phyloP scores from a whole-genome alignment of 75 land plant genomes.

The Cryptomeria japonica region DNA sequence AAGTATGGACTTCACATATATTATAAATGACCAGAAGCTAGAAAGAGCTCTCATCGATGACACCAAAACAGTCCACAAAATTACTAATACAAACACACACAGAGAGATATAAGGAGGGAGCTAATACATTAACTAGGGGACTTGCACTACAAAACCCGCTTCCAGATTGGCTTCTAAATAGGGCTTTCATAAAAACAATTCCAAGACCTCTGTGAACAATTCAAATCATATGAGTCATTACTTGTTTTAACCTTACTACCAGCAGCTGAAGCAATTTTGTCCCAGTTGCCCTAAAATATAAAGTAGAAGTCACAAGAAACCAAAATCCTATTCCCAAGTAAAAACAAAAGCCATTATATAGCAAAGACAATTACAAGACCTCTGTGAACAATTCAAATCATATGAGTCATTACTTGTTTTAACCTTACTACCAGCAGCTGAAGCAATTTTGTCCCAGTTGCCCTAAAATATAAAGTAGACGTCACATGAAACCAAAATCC shows the following conservation, averaged over 20 bases:
- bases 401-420: neutral
- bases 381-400: neutral
- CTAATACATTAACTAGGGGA: neutral
- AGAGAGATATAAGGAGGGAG: neutral
- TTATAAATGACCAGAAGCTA: neutral
- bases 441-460: neutral
- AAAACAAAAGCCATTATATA: neutral
- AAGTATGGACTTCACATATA: neutral
- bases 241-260: neutral
- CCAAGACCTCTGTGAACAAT: neutral
- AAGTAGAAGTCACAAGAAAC: neutral
- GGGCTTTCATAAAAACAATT: neutral
- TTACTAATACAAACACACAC: no score
- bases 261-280: neutral
- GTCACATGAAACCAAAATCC: neutral
- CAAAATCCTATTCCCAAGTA: neutral
- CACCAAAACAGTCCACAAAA: neutral
- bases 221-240: neutral
- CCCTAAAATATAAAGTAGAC: neutral
- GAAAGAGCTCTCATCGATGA: neutral
- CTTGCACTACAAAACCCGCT: neutral
- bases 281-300: neutral
- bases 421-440: neutral
- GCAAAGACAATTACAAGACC: neutral
- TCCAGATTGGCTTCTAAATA: neutral